Evolutionary conservation across 2,329 filamentous ascomycete genomes (phyloP), one percentile per base, ranked within the genome.

Genomic region (Colletotrichum sp.): DNA sequence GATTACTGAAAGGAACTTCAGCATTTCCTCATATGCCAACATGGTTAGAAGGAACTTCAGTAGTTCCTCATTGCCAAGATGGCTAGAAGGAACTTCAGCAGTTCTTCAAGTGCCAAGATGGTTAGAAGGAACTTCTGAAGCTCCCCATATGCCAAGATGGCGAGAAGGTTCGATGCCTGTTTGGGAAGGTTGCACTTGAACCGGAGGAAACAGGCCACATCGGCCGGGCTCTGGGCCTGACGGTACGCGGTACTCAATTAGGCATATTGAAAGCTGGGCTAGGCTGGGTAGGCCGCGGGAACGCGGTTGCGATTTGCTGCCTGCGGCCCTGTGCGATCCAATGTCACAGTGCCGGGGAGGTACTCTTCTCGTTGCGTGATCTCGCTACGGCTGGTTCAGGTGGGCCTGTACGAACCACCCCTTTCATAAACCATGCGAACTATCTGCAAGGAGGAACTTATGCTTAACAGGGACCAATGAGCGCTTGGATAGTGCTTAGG

Each of bases 211-310:
- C 36, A 43, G 36, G 36, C 36, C 16, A 43, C 36, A 43, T 5
- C 36, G 16, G 16, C 16, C 36, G 8, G 34, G 16, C 36, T 43
- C 36, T 43, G 16, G 36, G 36, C 36, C 36, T 43, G 4, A 2
- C 36, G 16, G 16, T 43, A 18, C 36, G n/a, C n/a, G n/a, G n/a
- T n/a, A n/a, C n/a, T n/a, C n/a, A n/a, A n/a, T n/a, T n/a, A n/a
- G n/a, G n/a, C n/a, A n/a, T n/a, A n/a, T n/a, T n/a, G n/a, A n/a
- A n/a, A 43, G 16, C 36, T 43, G 16, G 8, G 36, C 16, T 43
- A 18, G 16, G 36, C 0, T 43, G 16, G 36, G 36, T 0, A 1
- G 16, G 36, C 36, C 36, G 0, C 36, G 16, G 36, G 36, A 0
- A 43, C 16, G 36, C 36, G 7, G 36, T 5, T 43, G 36, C 16